Evolutionary conservation across 768 basidiomycete species (phyloP).

Genomic region (Trichaptum fuscoviolaceum): DNA sequence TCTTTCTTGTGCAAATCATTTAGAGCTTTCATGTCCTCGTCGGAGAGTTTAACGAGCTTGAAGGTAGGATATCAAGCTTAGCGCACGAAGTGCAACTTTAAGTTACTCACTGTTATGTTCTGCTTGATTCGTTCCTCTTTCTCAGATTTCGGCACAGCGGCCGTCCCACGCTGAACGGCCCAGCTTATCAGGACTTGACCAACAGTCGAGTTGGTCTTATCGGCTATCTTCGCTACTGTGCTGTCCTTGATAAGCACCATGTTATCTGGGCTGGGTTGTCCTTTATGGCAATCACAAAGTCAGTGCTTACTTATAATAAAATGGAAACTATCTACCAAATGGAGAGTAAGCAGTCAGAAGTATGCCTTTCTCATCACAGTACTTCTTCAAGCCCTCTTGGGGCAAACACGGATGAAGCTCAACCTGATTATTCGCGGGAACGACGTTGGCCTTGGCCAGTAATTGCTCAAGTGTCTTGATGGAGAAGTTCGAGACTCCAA

Average conservation of each 20-base stretch:
- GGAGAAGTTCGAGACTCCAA: conserved; percentile 58
- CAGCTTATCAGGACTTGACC: conserved; percentile 76
- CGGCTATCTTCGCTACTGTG: conserved; percentile 27
- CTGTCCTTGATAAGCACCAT: conserved; percentile 31
- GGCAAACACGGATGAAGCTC: conserved; percentile 67
- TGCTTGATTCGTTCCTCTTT: conserved; percentile 38
- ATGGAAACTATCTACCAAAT: conserved; percentile 27
- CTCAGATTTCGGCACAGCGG: conserved; percentile 73
- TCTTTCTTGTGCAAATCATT: conserved; percentile 35
- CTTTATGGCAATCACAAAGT: conserved; percentile 20
- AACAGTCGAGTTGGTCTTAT: conserved; percentile 38
- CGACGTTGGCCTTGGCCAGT: conserved; percentile 41
- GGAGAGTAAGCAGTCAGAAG: conserved; percentile 62
- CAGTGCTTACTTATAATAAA: conserved; percentile 28
- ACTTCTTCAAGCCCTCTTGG: conserved; percentile 50
- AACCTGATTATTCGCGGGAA: conserved; percentile 65
- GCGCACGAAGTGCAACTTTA: too few species aligned
- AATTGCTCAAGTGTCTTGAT: conserved; percentile 39
- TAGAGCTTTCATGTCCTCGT: conserved; percentile 36
- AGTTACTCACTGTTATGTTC: conserved; percentile 34
- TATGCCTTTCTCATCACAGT: conserved; percentile 53
- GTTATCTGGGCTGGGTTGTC: conserved; percentile 23
- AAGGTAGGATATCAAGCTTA: conserved; percentile 22
- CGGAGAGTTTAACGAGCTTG: conserved; percentile 26
- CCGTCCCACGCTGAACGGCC: conserved; percentile 70